Base-by-base conservation (phyloP, 129 eudicot species). In the Cynara cardunculus region DNA sequence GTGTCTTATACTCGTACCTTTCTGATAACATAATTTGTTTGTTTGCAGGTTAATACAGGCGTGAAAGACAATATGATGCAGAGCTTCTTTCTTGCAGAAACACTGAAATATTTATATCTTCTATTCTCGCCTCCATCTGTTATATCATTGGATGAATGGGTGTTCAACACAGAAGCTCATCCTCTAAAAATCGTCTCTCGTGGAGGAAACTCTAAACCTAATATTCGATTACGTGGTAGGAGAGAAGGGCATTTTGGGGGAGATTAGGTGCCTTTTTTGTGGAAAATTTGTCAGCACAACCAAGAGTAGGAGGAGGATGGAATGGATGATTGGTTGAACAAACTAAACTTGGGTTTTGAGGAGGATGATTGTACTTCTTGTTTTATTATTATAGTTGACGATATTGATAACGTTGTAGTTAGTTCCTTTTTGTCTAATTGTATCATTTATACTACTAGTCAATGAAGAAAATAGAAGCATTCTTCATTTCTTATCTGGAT, bases 41-140 rank as follows among this genome's bases (percentile, higher is more conserved):
- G 66, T 84, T 30, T 85, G 12, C 88, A 95, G 99, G 99, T 95
- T 27, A 95, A 96, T 34, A 89, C 93, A 31, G 99, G 99, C 5
- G 92, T 96, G 46, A 91, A 96, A 79, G 99, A 96, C 97, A 89
- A 96, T 67, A 96, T 89, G 97, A 96, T 96, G 99, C 99, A 96
- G 56, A 96, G 99, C 93, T 96, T 96, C 82, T 96, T 96, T 79
- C 93, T 96, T 41, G 99, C 99, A 27, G 99, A 96, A 82, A 96
- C 99, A 21, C 90, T 96, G 35, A 96, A 96, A 81, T 96, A 96
- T 75, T 86, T 96, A 7, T 96, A 96, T 86, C 99, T 96, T 71
- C 91, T 96, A 25, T 96, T 90, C 74, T 90, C 99, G 69, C 99
- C 99, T 24, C 80, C 98, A 56, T 86, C 97, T 10, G 97, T 92